Evolutionary conservation across 78 protist species (phyloP).

Genomic region (slime mould (Dictyostelium discoideum)): DNA sequence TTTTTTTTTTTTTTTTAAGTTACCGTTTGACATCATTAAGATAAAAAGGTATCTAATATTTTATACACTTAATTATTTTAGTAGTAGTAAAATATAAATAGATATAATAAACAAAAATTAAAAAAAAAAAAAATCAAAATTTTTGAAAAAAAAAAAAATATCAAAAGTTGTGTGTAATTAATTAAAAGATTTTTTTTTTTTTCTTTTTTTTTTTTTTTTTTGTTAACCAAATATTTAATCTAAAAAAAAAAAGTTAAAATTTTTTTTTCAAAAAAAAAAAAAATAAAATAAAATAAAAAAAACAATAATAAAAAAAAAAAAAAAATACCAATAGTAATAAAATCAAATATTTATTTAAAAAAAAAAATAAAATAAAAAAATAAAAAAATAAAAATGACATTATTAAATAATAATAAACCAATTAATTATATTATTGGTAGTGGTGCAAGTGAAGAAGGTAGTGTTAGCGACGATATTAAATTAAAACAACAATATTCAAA

Average conservation of each 20-base stretch:
- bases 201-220: too few species aligned
- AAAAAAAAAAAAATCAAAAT: not conserved
- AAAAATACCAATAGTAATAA: not conserved
- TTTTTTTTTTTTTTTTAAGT: not conserved
- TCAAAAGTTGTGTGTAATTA: not conserved
- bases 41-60: not conserved
- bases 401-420: not conserved
- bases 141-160: too few species aligned
- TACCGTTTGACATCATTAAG: not conserved
- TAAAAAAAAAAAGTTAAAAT: too few species aligned
- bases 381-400: not conserved
- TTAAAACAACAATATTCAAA: not conserved
- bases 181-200: too few species aligned
- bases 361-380: too few species aligned
- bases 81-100: not conserved
- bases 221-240: too few species aligned
- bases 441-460: not conserved
- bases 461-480: not conserved
- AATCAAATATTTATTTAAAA: not conserved
- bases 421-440: not conserved
- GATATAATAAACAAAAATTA: not conserved
- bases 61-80: not conserved
- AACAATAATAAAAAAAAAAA: not conserved
- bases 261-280: not conserved
- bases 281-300: not conserved